These are phyloP conservation scores for Trapa bicornis DNA, from an alignment of 345 rosid genomes.

Conservation along the genomic window DNA sequence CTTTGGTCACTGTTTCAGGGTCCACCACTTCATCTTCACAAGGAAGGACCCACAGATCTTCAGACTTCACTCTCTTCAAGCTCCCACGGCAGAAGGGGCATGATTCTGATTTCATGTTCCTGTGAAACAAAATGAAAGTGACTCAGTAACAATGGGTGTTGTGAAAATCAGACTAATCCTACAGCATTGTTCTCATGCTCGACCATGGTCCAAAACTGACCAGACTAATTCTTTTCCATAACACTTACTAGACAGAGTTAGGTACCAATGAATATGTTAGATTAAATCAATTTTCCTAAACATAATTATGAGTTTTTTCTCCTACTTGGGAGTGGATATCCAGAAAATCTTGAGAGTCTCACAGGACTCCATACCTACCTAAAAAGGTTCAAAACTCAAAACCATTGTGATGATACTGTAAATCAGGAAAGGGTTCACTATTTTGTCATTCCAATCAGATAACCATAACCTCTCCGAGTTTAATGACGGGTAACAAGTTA, in stretches of 20 bases:
- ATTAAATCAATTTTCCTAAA: not conserved
- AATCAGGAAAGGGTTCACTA: not conserved
- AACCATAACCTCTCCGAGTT: not conserved
- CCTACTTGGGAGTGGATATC: not conserved
- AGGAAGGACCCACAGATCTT: constrained; percentile 90
- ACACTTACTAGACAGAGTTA: not conserved
- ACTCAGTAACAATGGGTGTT: not conserved
- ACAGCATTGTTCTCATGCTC: constrained; percentile 1
- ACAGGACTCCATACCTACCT: not conserved
- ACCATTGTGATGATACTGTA: not conserved
- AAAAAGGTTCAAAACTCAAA: not conserved
- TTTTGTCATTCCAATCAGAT: not conserved
- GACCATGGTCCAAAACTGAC: not conserved
- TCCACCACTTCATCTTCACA: constrained; percentile 77
- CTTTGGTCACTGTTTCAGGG: constrained; percentile 43
- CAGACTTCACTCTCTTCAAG: constrained; percentile 86
- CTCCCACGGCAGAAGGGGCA: constrained; percentile 93
- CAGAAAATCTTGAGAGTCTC: not conserved
- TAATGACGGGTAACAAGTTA: not conserved
- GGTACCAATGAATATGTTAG: not conserved
- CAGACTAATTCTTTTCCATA: not conserved
- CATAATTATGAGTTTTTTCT: not conserved
- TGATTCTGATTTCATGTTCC: constrained; percentile 89
- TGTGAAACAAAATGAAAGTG: constrained; percentile 11
- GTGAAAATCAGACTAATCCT: not conserved